Evolutionary conservation across 768 basidiomycete genomes (phyloP).

Genomic region (Mycena metata): DNA sequence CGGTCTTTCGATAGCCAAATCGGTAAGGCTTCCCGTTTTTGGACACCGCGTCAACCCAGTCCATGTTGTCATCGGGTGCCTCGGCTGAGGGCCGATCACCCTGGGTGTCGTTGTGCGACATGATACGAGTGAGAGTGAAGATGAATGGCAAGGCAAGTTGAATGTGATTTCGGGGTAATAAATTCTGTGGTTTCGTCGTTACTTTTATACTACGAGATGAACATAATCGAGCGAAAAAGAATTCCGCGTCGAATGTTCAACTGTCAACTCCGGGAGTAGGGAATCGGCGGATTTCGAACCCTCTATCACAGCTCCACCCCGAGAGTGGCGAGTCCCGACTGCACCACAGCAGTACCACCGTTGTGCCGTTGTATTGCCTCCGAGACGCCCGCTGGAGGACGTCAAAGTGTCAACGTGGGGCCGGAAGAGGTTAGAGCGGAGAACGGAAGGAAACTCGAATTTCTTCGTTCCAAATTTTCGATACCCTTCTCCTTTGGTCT

Average conservation of each 20-base stretch:
- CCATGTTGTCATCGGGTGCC: not conserved
- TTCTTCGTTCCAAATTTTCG: no score
- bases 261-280: conserved; percentile 7
- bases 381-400: no score
- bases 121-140: not conserved
- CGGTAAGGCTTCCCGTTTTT: conserved; percentile 10
- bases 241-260: not conserved
- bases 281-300: not conserved
- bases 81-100: not conserved
- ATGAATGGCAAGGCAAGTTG: not conserved
- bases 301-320: not conserved
- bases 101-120: conserved; percentile 3
- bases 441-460: no score
- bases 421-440: no score
- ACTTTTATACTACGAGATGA: no score
- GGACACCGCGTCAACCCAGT: conserved; percentile 8
- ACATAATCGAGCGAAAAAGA: no score
- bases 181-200: no score
- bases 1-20: conserved; percentile 7
- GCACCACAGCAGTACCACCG: no score
- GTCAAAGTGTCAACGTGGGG: no score
- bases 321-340: not conserved
- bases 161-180: not conserved
- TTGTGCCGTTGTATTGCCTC: no score
- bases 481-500: no score